phyloP scores from a whole-genome alignment of 345 rosid genomes.

The Aegle marmelos region DNA sequence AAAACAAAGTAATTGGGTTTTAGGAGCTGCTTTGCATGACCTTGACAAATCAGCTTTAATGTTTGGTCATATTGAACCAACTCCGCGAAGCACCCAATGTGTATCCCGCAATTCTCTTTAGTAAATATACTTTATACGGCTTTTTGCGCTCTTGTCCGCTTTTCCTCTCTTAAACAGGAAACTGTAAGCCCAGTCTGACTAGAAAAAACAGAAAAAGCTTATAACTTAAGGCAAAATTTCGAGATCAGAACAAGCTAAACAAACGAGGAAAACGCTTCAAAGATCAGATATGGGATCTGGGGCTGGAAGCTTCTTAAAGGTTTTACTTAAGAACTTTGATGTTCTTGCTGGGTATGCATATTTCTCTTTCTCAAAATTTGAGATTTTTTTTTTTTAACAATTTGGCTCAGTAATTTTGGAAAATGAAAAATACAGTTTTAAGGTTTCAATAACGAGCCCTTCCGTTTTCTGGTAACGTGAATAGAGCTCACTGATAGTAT shows the following conservation, averaged over 20 bases:
- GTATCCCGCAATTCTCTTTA: background rate
- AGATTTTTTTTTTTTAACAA: background rate
- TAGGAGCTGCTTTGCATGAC: too few species aligned
- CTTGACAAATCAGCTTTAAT: background rate
- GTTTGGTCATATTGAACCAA: too few species aligned
- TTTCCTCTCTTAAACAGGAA: background rate
- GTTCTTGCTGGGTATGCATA: slow-evolving; percentile 79
- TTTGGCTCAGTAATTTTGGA: background rate
- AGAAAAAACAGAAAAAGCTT: slow-evolving; percentile 6
- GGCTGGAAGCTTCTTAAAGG: slow-evolving; percentile 60
- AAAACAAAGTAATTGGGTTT: background rate
- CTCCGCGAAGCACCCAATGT: background rate
- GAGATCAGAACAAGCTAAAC: slow-evolving; percentile 1
- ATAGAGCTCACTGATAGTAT: slow-evolving; percentile 22
- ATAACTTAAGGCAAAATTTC: background rate
- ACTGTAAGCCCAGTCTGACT: background rate
- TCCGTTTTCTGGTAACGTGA: background rate
- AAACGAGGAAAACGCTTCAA: background rate
- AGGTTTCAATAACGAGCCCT: background rate
- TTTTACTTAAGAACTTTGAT: slow-evolving; percentile 72
- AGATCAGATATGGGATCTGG: slow-evolving; percentile 64
- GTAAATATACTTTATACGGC: background rate
- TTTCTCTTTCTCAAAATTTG: background rate
- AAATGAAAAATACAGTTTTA: background rate
- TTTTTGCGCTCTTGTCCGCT: background rate